These are phyloP conservation scores for Rhynchospora tenuis DNA, from an alignment of 176 grass and related monocot genomes.

Conservation along the genomic window DNA sequence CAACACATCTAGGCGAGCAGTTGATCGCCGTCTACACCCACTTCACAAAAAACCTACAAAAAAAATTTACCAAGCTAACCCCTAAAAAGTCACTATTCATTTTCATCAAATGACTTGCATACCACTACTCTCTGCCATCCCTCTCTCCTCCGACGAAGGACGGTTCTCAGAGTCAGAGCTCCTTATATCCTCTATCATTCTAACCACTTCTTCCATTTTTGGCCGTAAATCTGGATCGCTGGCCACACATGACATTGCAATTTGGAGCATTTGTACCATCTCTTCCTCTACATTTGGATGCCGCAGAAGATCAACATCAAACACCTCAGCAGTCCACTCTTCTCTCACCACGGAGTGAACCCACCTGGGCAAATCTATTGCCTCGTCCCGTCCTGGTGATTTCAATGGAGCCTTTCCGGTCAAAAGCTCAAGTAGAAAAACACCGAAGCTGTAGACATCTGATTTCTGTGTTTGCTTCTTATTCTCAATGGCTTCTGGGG, in stretches of 20 bases:
- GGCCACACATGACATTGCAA: constrained; percentile 81
- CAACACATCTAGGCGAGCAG: constrained; percentile 15
- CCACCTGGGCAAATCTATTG: constrained; percentile 71
- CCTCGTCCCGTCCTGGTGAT: constrained; percentile 45
- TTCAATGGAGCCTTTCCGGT: constrained; percentile 86
- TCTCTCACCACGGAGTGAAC: constrained; percentile 91
- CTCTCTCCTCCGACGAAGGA: constrained; percentile 48
- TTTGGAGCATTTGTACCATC: constrained; percentile 91
- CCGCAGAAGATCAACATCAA: constrained; percentile 63
- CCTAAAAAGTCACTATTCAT: not conserved
- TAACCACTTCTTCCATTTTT: constrained; percentile 81
- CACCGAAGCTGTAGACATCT: constrained; percentile 85
- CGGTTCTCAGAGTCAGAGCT: constrained; percentile 44
- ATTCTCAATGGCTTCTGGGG: constrained; percentile 76
- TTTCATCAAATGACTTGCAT: constrained; percentile 12
- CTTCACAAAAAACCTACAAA: constrained; percentile 35
- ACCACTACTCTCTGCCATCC: constrained; percentile 30
- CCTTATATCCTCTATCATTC: constrained; percentile 54
- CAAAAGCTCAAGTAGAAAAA: constrained; percentile 83
- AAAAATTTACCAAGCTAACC: constrained; percentile 4
- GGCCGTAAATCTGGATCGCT: constrained; percentile 49
- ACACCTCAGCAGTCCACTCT: constrained; percentile 94
- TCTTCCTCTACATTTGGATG: constrained; percentile 84
- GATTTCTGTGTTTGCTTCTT: constrained; percentile 75
- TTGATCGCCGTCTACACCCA: constrained; percentile 17